A percentile compares a stretch with the other conserved stretches of the same genome.
These are phyloP conservation scores for Haemoproteus tartakovskyi DNA, from an alignment of 169 alveolate genomes.

Conservation along the genomic window DNA sequence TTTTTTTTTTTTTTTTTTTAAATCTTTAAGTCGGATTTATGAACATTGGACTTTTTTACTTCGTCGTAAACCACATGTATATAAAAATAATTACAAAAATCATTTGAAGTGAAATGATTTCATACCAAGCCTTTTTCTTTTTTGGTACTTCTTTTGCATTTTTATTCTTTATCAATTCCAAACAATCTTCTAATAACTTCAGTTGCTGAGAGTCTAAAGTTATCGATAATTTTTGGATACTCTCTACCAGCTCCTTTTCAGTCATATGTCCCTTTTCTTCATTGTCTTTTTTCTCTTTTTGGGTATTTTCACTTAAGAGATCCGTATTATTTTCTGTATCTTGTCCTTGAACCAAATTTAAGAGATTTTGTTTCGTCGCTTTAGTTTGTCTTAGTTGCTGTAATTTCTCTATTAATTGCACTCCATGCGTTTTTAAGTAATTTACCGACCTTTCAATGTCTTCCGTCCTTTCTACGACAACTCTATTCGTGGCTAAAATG, in stretches of 20 bases:
- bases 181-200: slow-evolving; percentile 46
- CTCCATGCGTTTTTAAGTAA: slow-evolving; percentile 55
- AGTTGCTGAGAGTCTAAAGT: slow-evolving; percentile 59
- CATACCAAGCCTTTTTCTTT: slow-evolving; percentile 62
- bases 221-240: slow-evolving; percentile 30
- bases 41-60: slow-evolving; percentile 3
- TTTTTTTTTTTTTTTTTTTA: neutral
- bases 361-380: neutral
- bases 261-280: no score
- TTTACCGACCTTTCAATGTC: slow-evolving; percentile 43
- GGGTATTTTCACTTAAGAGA: neutral
- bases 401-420: slow-evolving; percentile 20
- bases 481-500: slow-evolving; percentile 49
- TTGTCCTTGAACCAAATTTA: slow-evolving; percentile 10
- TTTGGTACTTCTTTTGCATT: slow-evolving; percentile 5
- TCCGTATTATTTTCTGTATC: slow-evolving; percentile 12
- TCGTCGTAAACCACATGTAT: slow-evolving; percentile 53
- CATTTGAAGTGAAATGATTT: slow-evolving; percentile 50
- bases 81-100: slow-evolving; percentile 56
- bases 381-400: slow-evolving; percentile 32
- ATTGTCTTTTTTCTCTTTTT: no score
- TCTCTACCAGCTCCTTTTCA: no score
- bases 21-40: no score
- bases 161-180: slow-evolving; percentile 41
- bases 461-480: slow-evolving; percentile 48